Conservation (phyloP, 2,329 filamentous ascomycete species). For the Colletotrichum lini region DNA sequence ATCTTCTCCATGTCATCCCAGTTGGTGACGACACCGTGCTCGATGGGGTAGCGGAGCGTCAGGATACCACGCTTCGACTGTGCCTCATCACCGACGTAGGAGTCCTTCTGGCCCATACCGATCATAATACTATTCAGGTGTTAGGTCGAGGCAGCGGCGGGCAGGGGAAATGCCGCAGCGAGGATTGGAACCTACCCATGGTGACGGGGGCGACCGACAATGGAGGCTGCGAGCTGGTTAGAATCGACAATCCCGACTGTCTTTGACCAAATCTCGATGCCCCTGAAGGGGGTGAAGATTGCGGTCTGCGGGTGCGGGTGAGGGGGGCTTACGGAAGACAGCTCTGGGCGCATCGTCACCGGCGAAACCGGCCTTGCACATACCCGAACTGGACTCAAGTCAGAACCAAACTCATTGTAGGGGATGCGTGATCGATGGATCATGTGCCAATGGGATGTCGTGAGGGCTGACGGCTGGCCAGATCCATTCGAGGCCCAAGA, state of each 20-base stretch:
- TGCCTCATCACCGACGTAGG: constrained; percentile 99
- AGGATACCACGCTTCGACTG: constrained; percentile 99
- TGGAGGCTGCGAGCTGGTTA: constrained; percentile 81
- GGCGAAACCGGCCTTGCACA: constrained; percentile 99
- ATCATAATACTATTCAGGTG: constrained; percentile 91
- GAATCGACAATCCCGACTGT: constrained; percentile 42
- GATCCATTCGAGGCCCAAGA: constrained; percentile 24
- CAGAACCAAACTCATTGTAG: constrained; percentile 49
- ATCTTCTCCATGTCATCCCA: constrained; percentile 99
- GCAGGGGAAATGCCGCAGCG: constrained; percentile 18
- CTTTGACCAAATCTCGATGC: constrained; percentile 13
- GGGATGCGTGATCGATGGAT: constrained; percentile 28
- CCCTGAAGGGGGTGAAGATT: constrained; percentile 22
- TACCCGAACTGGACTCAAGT: constrained; percentile 86
- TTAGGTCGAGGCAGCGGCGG: constrained; percentile 49
- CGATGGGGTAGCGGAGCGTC: constrained; percentile 98
- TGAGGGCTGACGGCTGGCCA: constrained; percentile 20
- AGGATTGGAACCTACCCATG: constrained; percentile 85
- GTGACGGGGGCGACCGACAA: constrained; percentile 99
- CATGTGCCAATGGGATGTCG: constrained; percentile 39
- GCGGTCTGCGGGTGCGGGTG: constrained; percentile 46
- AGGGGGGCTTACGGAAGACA: constrained; percentile 94
- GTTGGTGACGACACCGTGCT: constrained; percentile 99
- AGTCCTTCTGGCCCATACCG: constrained; percentile 99
- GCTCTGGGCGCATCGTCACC: constrained; percentile 99